Percentiles rank a stretch among this genome's conserved stretches.
These are phyloP conservation scores for Gaertneriomyces sp. DNA, from an alignment of 192 early-diverging fungal genomes.

Conservation along the genomic window DNA sequence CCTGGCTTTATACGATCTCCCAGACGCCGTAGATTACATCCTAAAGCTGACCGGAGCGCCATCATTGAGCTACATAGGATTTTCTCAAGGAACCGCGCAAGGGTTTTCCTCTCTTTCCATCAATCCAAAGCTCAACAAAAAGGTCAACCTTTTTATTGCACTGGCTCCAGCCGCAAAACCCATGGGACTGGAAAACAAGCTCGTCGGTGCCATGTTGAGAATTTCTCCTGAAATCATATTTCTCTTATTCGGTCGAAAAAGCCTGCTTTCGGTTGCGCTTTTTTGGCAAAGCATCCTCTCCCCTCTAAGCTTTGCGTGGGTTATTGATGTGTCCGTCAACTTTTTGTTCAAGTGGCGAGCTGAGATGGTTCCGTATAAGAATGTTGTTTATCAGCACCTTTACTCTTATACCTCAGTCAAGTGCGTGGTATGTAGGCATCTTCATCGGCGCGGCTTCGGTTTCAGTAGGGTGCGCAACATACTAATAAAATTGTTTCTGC, in stretches of 20 bases:
- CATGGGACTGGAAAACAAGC: slow-evolving; percentile 67
- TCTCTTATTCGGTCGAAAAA: slow-evolving; percentile 81
- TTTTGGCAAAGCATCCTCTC: slow-evolving; percentile 84
- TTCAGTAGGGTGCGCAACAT: background rate
- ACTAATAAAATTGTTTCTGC: background rate
- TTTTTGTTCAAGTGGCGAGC: slow-evolving; percentile 85
- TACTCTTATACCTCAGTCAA: slow-evolving; percentile 90
- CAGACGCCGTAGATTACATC: slow-evolving; percentile 84
- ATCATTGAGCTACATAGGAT: slow-evolving; percentile 91
- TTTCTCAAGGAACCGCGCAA: slow-evolving; percentile 90
- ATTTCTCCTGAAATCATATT: slow-evolving; percentile 83
- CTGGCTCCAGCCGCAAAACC: slow-evolving; percentile 88
- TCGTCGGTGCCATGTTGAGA: slow-evolving; percentile 78
- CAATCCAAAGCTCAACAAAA: slow-evolving; percentile 72
- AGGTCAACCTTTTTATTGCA: slow-evolving; percentile 84
- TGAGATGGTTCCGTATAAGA: slow-evolving; percentile 69
- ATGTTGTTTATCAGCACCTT: slow-evolving; percentile 77
- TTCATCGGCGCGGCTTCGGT: slow-evolving; percentile 9
- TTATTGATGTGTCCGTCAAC: slow-evolving; percentile 67
- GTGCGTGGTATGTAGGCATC: slow-evolving; percentile 59
- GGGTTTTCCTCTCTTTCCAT: slow-evolving; percentile 83
- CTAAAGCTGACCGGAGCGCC: slow-evolving; percentile 72
- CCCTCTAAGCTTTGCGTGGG: slow-evolving; percentile 65
- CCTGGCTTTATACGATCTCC: slow-evolving; percentile 80
- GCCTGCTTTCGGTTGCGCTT: slow-evolving; percentile 68